Evolutionary conservation across 2,329 filamentous ascomycete genomes (phyloP), one percentile per base, ranked within the genome.

Genomic region (Sporothrix protearum): DNA sequence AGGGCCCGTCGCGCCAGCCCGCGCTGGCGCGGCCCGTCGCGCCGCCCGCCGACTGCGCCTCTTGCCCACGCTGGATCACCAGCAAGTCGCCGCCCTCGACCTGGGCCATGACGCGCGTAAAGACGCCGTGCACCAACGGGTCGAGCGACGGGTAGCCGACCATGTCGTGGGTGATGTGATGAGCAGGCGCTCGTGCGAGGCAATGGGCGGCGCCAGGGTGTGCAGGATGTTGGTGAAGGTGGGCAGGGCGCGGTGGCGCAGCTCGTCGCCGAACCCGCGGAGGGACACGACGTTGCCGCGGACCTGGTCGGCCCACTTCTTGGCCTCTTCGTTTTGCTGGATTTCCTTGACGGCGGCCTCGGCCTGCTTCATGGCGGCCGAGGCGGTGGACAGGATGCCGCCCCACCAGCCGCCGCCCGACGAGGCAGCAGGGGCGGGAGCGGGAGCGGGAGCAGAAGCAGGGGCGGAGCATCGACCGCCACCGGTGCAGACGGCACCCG

Each of bases 131-230:
- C 77, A 98, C 93, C 70, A 97, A 87, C 22, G 95, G 94, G 79
- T 98, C 95, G 76, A 99, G 89, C 22, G 93, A 95, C 2, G 96
- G 96, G 80, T 99, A 99, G 76, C 93, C 93, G 76, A 94, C 90
- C 57, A 99, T 88, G 80, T 98, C 96, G 83, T 99, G 96, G 9
- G 95, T 97, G 75, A 96, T 96, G 83, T 99, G 96, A 99, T 98
- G 77, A 96, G 92, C 8, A 99, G 91, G 67, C 95, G 92, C 82
- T 99, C 96, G 82, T 99, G 96, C 9, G 95, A 96, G 71, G 94
- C 94, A 78, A 99, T 99, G 12, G 96, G 96, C 61, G 96, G 96
- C 0, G 96, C 96, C 75, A 99, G 90, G 33, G 94, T 97, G 80
- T 98, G 93, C 74, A 99, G 88, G 77, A 99, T 91, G 78, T 94